Conservation (phyloP, 225 moss, liverwort and hornwort species). For the Neckera pumila region DNA sequence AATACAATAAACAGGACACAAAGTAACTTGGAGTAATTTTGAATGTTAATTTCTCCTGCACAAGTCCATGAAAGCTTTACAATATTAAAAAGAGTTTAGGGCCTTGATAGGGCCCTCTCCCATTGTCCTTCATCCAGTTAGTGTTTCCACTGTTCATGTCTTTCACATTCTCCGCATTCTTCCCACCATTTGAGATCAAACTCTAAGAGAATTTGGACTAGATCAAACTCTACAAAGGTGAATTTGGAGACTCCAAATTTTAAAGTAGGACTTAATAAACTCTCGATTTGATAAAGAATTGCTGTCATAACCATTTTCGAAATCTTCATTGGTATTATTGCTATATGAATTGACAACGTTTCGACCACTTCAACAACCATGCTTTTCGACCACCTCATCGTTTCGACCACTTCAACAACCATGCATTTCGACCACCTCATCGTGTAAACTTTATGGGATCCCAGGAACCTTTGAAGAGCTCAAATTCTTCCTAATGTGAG, state of each 20-base stretch:
- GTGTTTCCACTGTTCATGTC: no score
- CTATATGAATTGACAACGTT: not conserved
- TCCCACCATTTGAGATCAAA: no score
- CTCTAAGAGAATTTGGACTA: no score
- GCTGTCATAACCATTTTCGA: not conserved
- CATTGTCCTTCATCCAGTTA: no score
- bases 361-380: not conserved
- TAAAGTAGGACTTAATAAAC: not conserved
- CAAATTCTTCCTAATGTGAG: not conserved
- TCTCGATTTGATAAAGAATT: not conserved
- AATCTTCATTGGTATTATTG: not conserved
- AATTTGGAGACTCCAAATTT: not conserved
- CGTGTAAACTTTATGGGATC: not conserved
- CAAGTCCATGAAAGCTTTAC: no score
- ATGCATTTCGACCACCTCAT: not conserved
- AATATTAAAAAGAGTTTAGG: no score
- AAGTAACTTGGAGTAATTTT: no score
- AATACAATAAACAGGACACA: no score
- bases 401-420: not conserved
- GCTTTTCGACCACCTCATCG: not conserved
- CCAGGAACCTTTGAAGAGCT: not conserved
- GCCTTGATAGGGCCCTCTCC: no score
- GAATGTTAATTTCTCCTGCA: no score
- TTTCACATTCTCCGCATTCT: no score
- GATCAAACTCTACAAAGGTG: not conserved